Evolutionary conservation across 768 basidiomycete species (phyloP).

Genomic region (Termitomyces sp.): DNA sequence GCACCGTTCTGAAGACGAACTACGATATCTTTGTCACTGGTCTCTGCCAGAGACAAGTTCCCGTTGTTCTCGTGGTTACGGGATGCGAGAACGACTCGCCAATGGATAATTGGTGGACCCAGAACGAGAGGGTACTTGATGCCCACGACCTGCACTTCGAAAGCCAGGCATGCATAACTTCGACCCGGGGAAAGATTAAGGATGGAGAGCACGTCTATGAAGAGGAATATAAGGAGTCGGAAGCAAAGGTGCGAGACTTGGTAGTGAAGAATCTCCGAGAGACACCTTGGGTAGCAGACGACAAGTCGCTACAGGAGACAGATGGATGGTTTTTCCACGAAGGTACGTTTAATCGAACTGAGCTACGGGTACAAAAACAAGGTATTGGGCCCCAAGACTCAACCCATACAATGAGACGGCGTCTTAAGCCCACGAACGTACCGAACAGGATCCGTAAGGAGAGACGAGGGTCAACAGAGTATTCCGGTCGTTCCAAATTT

Average conservation of each 20-base stretch:
- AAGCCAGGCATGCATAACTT: background rate
- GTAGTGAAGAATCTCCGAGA: background rate
- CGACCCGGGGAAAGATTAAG: background rate
- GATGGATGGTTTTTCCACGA: background rate
- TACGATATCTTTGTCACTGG: background rate
- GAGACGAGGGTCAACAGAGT: no score
- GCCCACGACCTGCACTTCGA: background rate
- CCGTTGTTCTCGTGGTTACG: background rate
- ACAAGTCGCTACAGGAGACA: background rate
- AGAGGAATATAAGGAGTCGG: background rate
- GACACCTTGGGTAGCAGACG: background rate
- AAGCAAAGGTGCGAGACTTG: background rate
- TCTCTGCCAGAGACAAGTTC: background rate
- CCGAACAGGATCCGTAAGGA: no score
- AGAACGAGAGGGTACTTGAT: background rate
- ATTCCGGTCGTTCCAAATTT: no score
- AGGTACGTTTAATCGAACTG: background rate
- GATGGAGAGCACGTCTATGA: background rate
- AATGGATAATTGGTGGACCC: background rate
- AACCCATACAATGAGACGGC: no score
- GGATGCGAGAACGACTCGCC: background rate
- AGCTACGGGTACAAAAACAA: background rate
- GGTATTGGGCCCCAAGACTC: background rate
- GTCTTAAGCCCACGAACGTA: no score
- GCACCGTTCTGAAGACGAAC: background rate